phyloP scores from a whole-genome alignment of 305 asterid species.

The Fraxinus greggii region DNA sequence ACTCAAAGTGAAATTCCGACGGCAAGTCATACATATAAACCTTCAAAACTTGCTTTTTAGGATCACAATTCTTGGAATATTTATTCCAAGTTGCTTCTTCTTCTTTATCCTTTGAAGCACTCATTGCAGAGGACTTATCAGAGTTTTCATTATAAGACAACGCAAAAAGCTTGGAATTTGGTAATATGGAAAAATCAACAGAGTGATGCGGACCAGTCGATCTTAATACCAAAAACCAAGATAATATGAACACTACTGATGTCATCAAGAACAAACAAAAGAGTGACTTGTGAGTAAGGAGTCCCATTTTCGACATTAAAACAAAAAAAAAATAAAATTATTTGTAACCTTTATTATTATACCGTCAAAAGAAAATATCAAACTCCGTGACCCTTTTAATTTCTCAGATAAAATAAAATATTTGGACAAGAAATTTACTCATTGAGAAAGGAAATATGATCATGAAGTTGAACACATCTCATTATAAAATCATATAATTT shows the following conservation, averaged over 20 bases:
- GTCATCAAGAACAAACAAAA: slow-evolving; percentile 55
- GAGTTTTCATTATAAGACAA: slow-evolving; percentile 23
- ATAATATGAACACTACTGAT: slow-evolving; percentile 41
- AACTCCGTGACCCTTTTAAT: slow-evolving; percentile 24
- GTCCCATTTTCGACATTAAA: slow-evolving; percentile 46
- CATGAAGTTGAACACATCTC: background rate
- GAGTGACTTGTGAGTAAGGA: slow-evolving; percentile 53
- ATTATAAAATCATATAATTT: slow-evolving; percentile 17
- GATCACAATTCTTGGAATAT: slow-evolving; percentile 29
- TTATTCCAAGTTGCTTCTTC: slow-evolving; percentile 12
- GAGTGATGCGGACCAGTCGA: slow-evolving; percentile 41
- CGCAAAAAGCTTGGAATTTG: slow-evolving; percentile 45
- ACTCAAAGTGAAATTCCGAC: slow-evolving; percentile 67
- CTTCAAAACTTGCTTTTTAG: slow-evolving; percentile 44
- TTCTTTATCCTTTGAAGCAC: slow-evolving; percentile 1
- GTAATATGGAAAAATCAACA: slow-evolving; percentile 43
- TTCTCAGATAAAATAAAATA: slow-evolving; percentile 26
- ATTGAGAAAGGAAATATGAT: background rate
- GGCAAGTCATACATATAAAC: slow-evolving; percentile 90
- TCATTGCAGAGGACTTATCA: slow-evolving; percentile 17
- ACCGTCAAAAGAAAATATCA: slow-evolving; percentile 3
- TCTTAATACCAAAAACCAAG: slow-evolving; percentile 48
- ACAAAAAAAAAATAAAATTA: background rate
- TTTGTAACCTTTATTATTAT: slow-evolving; percentile 21
- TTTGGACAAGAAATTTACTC: slow-evolving; percentile 18